These are phyloP conservation scores for Irpex sp. DNA, from an alignment of 1,284 basidiomycete species.

Conservation along the genomic window DNA sequence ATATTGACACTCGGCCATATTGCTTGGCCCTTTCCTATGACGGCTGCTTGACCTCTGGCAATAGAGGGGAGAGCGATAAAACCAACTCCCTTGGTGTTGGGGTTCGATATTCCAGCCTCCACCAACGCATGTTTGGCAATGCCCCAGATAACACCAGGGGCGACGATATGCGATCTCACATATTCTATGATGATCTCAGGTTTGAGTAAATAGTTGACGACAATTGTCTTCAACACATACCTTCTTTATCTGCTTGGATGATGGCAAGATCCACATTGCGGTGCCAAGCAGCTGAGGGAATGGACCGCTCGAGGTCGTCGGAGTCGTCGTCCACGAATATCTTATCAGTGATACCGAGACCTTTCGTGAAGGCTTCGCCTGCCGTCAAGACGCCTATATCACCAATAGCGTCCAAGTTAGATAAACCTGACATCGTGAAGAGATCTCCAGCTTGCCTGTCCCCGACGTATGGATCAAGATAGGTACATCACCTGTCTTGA, in stretches of 20 bases:
- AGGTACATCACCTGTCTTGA: constrained; percentile 35
- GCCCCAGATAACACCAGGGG: constrained; percentile 37
- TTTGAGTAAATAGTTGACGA: background rate
- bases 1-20: constrained; percentile 37
- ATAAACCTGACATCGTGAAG: too few relatives aligned
- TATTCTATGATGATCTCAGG: constrained; percentile 27
- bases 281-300: constrained; percentile 21
- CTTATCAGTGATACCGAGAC: constrained; percentile 32
- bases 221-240: constrained; percentile 12
- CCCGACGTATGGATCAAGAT: constrained; percentile 54
- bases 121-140: constrained; percentile 29
- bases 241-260: constrained; percentile 31
- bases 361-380: constrained; percentile 30
- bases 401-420: background rate
- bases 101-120: constrained; percentile 33
- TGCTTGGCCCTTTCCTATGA: constrained; percentile 27
- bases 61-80: constrained; percentile 23
- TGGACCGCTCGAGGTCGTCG: constrained; percentile 30
- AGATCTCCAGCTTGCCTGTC: constrained; percentile 28
- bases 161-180: constrained; percentile 32
- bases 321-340: constrained; percentile 43
- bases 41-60: constrained; percentile 29
- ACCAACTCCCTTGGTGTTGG: constrained; percentile 32
- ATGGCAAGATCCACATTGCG: constrained; percentile 26
- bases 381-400: constrained; percentile 32